These are phyloP conservation scores for Diplodia corticola DNA, from an alignment of 2,329 filamentous ascomycete species.

Conservation along the genomic window DNA sequence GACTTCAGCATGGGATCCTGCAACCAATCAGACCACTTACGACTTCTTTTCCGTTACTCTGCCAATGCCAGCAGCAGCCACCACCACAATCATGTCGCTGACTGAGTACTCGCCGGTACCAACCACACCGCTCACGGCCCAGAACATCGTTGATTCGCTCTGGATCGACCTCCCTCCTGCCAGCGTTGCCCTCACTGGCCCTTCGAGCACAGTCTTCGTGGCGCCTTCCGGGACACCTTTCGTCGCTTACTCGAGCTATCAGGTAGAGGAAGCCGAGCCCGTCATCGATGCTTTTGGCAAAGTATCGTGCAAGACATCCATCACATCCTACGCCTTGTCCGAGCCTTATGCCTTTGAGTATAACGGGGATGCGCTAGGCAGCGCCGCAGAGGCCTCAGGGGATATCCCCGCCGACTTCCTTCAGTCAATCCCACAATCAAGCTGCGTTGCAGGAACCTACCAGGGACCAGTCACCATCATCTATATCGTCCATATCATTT, in stretches of 20 bases:
- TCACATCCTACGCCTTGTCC: conserved; percentile 38
- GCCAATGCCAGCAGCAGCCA: conserved; percentile 33
- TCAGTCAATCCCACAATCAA: conserved; percentile 34
- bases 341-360: conserved; percentile 42
- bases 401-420: conserved; percentile 41
- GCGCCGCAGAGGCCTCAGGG: conserved; percentile 32
- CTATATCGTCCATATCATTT: conserved; percentile 44
- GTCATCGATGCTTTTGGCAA: conserved; percentile 32
- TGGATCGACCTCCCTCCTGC: conserved; percentile 28
- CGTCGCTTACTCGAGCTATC: conserved; percentile 46
- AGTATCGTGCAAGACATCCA: conserved; percentile 34
- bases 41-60: neutral
- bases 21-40: conserved; percentile 25
- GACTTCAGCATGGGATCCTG: conserved; percentile 24
- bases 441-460: conserved; percentile 39
- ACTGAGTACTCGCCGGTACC: conserved; percentile 31
- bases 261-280: conserved; percentile 39
- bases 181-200: conserved; percentile 28
- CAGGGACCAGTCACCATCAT: conserved; percentile 45
- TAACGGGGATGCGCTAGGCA: conserved; percentile 34
- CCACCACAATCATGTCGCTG: conserved; percentile 34
- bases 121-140: conserved; percentile 28
- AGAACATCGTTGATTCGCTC: conserved; percentile 26
- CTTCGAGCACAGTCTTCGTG: conserved; percentile 29
- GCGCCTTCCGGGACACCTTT: conserved; percentile 42